Base-by-base conservation (phyloP, 2,329 filamentous ascomycete species). In the Annulohypoxylon truncatum region DNA sequence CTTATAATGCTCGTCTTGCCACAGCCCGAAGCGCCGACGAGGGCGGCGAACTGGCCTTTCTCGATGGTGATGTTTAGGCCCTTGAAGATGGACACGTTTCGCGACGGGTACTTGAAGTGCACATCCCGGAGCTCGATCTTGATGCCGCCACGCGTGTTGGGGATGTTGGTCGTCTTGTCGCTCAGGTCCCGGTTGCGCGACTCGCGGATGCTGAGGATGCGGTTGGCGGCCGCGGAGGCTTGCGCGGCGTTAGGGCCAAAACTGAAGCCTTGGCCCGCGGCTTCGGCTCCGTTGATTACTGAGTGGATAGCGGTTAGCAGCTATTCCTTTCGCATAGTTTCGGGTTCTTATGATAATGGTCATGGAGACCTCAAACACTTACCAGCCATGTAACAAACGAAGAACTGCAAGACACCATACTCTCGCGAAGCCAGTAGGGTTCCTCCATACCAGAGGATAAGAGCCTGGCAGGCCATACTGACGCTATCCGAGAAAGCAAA, bases 1-100 rank as follows among this genome's bases (percentile, higher is more conserved):
- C 84, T 83, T 33, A 95, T 86, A 44, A 92, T 88, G 13, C 88
- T 92, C 0, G 89, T 91, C 79, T 94, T 92, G 33, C 90, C 90
- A 63, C 89, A 91, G 0, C 90, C 90, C 0, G 88, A 90, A 0
- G 90, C 85, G 1, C 91, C 90, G 4, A 93, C 90, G 1, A 93
- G 81, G 0, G 89, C 90, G 0, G 86, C 89, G 72, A 92, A 92
- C 73, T 92, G 88, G 3, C 90, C 90, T 69, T 88, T 89, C 69
- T 88, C 82, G 55, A 93, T 86, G 4, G 83, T 86, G 64, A 94
- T 79, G 72, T 84, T 89, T 61, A 94, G 78, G 1, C 85, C 85
- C 54, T 81, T 83, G 77, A 90, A 89, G 29, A 90, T 84, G 20
- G 84, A 82, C 2, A 84, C 78, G 59, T 87, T 81, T 48, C 87